Conservation (phyloP, 345 rosid species). For the Jatropha curcas region DNA sequence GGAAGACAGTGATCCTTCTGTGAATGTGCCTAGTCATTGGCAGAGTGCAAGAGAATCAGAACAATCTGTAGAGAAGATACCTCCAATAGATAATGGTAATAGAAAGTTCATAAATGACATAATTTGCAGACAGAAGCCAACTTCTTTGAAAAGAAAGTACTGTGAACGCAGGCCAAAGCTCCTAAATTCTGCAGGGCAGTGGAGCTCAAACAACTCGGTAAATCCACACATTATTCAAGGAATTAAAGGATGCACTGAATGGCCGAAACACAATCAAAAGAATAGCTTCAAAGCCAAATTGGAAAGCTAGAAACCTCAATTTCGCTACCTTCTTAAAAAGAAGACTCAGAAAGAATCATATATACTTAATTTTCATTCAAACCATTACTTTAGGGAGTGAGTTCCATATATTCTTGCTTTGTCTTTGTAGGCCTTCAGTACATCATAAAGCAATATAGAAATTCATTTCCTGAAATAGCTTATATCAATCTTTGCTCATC, state of each 20-base stretch:
- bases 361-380: too few relatives aligned
- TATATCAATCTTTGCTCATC: too few relatives aligned
- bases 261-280: slow-evolving; percentile 23
- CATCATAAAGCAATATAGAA: too few relatives aligned
- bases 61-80: slow-evolving; percentile 10
- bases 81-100: slow-evolving; percentile 19
- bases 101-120: slow-evolving; percentile 7
- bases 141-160: slow-evolving; percentile 8
- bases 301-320: slow-evolving; percentile 22
- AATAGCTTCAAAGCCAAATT: slow-evolving; percentile 17
- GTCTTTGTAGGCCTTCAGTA: too few relatives aligned
- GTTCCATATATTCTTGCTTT: background rate
- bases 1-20: slow-evolving; percentile 4
- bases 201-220: background rate
- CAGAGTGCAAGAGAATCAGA: slow-evolving; percentile 16
- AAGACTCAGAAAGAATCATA: background rate
- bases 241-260: slow-evolving; percentile 25
- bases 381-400: too few relatives aligned
- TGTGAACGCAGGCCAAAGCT: slow-evolving; percentile 4
- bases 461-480: too few relatives aligned
- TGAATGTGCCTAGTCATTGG: background rate
- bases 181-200: slow-evolving; percentile 6
- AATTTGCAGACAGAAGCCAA: background rate
- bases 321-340: slow-evolving; percentile 9
- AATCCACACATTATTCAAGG: slow-evolving; percentile 32